These are phyloP conservation scores for Quercus agrifolia DNA, from an alignment of 306 rosid species.

Conservation along the genomic window DNA sequence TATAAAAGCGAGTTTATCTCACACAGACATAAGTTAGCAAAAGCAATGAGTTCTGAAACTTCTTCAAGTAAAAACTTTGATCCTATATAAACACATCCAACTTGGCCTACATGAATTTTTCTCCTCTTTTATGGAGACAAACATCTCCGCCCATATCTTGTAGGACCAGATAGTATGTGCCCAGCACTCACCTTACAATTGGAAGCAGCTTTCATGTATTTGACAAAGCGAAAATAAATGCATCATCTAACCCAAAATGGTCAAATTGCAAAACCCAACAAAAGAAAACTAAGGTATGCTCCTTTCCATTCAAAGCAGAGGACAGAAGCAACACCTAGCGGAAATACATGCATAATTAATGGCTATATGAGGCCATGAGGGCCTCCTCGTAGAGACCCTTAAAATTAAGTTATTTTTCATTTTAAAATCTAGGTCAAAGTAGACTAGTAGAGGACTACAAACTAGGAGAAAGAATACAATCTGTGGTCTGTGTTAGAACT, in stretches of 20 bases:
- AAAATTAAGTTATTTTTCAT: background rate
- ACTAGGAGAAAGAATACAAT: too few relatives aligned
- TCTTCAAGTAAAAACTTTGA: background rate
- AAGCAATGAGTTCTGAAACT: background rate
- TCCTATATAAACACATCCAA: background rate
- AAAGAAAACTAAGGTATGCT: background rate
- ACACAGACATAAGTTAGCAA: too few relatives aligned
- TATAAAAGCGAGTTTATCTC: too few relatives aligned
- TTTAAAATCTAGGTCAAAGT: background rate
- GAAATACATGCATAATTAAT: background rate
- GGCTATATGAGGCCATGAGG: background rate
- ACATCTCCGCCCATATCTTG: background rate
- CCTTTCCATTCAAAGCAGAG: background rate
- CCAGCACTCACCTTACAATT: background rate
- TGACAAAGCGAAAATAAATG: background rate
- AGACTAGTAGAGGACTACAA: too few relatives aligned
- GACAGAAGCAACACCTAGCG: background rate
- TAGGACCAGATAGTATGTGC: constrained; percentile 1
- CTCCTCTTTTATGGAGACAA: constrained; percentile 7
- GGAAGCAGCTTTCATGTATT: too few relatives aligned
- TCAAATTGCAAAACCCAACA: background rate
- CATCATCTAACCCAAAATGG: background rate
- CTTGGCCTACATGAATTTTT: background rate
- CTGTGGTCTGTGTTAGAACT: too few relatives aligned
- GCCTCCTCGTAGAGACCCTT: background rate